These are phyloP conservation scores for Pseudogymnoascus sp. DNA, from an alignment of 2,329 filamentous ascomycete species.

Conservation along the genomic window DNA sequence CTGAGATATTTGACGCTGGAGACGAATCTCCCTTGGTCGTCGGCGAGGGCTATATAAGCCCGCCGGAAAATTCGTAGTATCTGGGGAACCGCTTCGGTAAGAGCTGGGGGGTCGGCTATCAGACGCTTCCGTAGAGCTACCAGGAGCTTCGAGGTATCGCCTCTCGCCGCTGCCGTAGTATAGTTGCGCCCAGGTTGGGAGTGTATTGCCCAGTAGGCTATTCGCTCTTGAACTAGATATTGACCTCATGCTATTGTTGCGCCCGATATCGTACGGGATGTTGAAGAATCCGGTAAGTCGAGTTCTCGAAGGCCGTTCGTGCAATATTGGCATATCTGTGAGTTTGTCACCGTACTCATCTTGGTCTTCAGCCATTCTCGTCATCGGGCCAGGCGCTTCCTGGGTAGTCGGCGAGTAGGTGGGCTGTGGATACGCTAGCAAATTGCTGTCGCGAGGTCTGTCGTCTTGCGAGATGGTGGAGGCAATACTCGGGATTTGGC, in stretches of 20 bases:
- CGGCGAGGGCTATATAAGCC: constrained; percentile 39
- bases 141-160: constrained; percentile 37
- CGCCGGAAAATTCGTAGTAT: constrained; percentile 39
- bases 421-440: constrained; percentile 42
- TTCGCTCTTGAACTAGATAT: constrained; percentile 36
- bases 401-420: constrained; percentile 34
- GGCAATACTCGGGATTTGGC: constrained; percentile 48
- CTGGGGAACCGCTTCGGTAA: constrained; percentile 39
- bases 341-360: constrained; percentile 58
- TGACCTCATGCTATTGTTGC: constrained; percentile 28
- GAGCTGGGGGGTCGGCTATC: constrained; percentile 41
- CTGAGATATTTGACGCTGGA: constrained; percentile 21
- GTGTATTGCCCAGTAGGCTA: constrained; percentile 32
- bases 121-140: constrained; percentile 23
- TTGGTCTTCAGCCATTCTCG: constrained; percentile 45
- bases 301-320: constrained; percentile 44
- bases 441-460: constrained; percentile 23
- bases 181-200: constrained; percentile 44
- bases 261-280: constrained; percentile 34
- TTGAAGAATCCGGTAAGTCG: constrained; percentile 45
- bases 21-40: constrained; percentile 34
- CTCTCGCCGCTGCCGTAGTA: constrained; percentile 63
- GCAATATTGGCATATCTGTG: constrained; percentile 47
- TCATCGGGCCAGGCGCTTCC: constrained; percentile 28
- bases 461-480: constrained; percentile 34